Percentiles rank a stretch among this genome's conserved stretches.
These are phyloP conservation scores for Glycine latifolia DNA, from an alignment of 306 rosid species.

Conservation along the genomic window DNA sequence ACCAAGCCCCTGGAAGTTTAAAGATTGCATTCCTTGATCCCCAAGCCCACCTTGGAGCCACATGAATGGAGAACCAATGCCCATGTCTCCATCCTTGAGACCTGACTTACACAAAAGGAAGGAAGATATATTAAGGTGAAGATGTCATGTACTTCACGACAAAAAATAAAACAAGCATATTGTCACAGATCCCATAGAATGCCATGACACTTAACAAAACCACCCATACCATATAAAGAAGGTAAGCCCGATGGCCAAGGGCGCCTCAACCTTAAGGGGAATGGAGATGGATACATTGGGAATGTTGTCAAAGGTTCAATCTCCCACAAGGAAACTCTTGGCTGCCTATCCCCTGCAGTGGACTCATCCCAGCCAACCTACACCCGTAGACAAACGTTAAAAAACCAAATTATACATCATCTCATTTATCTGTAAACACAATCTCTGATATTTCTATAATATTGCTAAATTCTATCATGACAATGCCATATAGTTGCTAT, in stretches of 20 bases:
- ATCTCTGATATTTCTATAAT: conserved; percentile 16
- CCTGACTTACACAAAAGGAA: conserved; percentile 56
- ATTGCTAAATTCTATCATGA: conserved; percentile 42
- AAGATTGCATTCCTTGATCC: conserved; percentile 78
- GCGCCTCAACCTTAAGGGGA: conserved; percentile 83
- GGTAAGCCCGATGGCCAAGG: conserved; percentile 95
- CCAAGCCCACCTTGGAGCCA: conserved; percentile 82
- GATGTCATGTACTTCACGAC: conserved; percentile 15
- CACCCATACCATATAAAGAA: conserved; percentile 66
- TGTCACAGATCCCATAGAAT: conserved; percentile 13
- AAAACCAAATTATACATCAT: conserved; percentile 23
- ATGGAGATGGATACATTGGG: conserved; percentile 91
- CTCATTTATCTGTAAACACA: background rate
- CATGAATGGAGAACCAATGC: conserved; percentile 69
- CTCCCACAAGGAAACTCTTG: conserved; percentile 94
- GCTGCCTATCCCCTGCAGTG: conserved; percentile 92
- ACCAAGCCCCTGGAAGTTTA: conserved; percentile 82
- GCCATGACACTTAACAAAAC: conserved; percentile 18
- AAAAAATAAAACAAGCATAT: conserved; percentile 25
- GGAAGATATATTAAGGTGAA: conserved; percentile 10
- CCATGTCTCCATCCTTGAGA: conserved; percentile 75
- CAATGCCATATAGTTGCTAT: conserved; percentile 21
- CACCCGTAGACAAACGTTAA: conserved; percentile 40
- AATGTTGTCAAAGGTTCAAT: conserved; percentile 92
- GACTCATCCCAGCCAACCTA: conserved; percentile 99